Evolutionary conservation across 371 early-diverging fungal genomes (phyloP).

Genomic region (Zopfochytrium polystomum): DNA sequence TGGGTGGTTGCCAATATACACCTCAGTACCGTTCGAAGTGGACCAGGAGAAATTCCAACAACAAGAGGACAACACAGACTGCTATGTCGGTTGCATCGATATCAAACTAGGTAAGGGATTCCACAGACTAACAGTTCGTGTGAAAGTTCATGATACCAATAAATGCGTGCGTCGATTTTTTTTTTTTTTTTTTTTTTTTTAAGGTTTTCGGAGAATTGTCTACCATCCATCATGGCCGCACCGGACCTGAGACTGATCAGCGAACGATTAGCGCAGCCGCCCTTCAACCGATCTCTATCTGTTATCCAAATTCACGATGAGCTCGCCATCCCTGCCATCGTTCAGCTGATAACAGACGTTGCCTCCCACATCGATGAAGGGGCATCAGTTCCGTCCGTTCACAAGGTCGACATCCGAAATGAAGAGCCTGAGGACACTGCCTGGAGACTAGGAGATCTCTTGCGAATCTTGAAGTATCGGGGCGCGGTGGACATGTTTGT

Average conservation of each 20-base stretch:
- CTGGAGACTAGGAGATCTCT: constrained; percentile 39
- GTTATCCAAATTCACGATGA: constrained; percentile 55
- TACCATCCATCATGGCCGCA: not conserved
- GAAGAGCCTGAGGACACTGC: constrained; percentile 48
- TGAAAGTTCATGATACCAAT: no score
- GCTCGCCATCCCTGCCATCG: constrained; percentile 35
- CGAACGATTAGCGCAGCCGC: constrained; percentile 32
- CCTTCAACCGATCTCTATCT: constrained; percentile 38
- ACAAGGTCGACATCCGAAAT: constrained; percentile 41
- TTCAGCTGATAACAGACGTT: constrained; percentile 48
- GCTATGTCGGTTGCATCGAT: no score
- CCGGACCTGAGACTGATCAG: constrained; percentile 39
- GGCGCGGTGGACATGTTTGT: constrained; percentile 31
- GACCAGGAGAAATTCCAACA: no score
- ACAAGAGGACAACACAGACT: no score
- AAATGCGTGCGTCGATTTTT: no score
- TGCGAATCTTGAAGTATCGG: constrained; percentile 46
- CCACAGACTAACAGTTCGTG: no score
- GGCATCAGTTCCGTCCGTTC: constrained; percentile 14
- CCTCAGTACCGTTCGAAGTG: no score
- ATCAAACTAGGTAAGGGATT: no score
- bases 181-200: no score
- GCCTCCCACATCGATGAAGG: constrained; percentile 42
- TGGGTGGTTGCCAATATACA: no score
- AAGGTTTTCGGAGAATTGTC: no score